Conservation (phyloP, 495 filamentous ascomycete species). For the Daldinia grandis region DNA sequence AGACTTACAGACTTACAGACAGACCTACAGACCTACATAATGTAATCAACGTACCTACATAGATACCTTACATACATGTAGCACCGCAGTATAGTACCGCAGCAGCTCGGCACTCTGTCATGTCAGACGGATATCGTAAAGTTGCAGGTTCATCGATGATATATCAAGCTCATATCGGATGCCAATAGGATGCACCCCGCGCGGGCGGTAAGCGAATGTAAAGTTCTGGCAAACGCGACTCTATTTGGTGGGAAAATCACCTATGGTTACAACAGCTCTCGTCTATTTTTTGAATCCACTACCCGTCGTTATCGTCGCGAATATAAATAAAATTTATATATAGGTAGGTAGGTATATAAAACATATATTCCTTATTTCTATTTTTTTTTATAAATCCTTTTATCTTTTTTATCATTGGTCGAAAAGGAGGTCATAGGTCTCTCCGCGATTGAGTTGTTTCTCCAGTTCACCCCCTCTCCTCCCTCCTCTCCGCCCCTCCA, state of each 20-base stretch:
- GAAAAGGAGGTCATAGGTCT: slow-evolving; percentile 8
- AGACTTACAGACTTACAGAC: background rate
- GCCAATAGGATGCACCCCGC: slow-evolving; percentile 36
- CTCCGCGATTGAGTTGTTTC: slow-evolving; percentile 12
- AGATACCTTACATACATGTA: background rate
- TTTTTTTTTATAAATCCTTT: too few relatives aligned
- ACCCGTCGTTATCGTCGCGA: slow-evolving; percentile 5
- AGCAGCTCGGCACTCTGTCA: background rate
- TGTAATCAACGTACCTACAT: background rate
- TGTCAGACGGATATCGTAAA: slow-evolving; percentile 4
- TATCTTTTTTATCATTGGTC: background rate
- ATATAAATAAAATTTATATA: slow-evolving; percentile 4
- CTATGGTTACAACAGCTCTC: slow-evolving; percentile 13
- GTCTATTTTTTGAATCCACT: slow-evolving; percentile 30
- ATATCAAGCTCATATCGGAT: slow-evolving; percentile 9
- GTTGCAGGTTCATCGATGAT: background rate
- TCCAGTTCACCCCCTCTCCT: background rate
- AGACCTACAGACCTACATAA: background rate
- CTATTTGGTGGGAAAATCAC: slow-evolving; percentile 16
- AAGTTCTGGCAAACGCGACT: slow-evolving; percentile 25
- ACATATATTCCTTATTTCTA: slow-evolving; percentile 3
- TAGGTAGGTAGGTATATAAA: background rate
- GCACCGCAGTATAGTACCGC: background rate
- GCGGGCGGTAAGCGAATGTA: slow-evolving; percentile 27
- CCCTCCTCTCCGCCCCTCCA: background rate